These are phyloP conservation scores for Nectriaceae sp. DNA, from an alignment of 2,329 filamentous ascomycete species.

Conservation along the genomic window DNA sequence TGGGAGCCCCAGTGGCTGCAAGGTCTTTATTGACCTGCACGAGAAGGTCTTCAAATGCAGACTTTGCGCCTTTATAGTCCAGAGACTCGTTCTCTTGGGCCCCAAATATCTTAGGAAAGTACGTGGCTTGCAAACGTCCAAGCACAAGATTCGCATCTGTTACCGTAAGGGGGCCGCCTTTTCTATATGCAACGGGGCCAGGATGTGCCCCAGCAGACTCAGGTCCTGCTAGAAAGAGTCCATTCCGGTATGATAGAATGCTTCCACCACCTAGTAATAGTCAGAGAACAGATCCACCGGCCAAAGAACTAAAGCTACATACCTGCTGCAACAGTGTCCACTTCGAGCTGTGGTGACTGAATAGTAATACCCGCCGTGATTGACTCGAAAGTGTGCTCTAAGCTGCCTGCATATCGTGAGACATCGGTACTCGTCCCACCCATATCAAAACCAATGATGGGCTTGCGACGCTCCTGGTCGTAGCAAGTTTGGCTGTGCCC, in stretches of 20 bases:
- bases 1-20: background rate
- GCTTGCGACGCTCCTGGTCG: conserved; percentile 15
- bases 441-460: conserved; percentile 28
- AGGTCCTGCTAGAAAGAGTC: conserved; percentile 69
- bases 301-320: no score
- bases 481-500: conserved; percentile 15
- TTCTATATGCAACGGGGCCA: conserved; percentile 70
- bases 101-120: conserved; percentile 51
- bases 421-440: conserved; percentile 72
- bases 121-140: conserved; percentile 58
- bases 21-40: background rate
- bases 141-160: conserved; percentile 72
- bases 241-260: conserved; percentile 66
- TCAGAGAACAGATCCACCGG: no score
- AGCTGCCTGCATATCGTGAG: conserved; percentile 67
- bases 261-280: no score
- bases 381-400: conserved; percentile 72
- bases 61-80: conserved; percentile 27
- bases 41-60: background rate
- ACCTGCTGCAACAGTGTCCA: conserved; percentile 65
- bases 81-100: conserved; percentile 28
- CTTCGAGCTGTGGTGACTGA: conserved; percentile 70
- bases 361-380: conserved; percentile 71
- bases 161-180: conserved; percentile 68
- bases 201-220: conserved; percentile 72